phyloP scores from a whole-genome alignment of 805 yeast genomes.

The Candida xiaguanensis region DNA sequence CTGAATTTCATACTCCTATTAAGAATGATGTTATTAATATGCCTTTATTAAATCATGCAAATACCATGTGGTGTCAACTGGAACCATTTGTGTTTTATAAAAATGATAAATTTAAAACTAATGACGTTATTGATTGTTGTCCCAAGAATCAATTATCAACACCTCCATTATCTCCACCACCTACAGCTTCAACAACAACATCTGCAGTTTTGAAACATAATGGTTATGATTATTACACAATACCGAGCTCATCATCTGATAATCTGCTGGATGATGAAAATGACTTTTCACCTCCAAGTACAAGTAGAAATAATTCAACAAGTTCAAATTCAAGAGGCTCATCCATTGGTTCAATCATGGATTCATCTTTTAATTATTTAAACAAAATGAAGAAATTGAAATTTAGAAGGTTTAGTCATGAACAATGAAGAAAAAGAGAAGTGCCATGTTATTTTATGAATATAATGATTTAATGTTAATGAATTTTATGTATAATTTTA shows the following conservation, averaged over 20 bases:
- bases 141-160: conserved; percentile 2
- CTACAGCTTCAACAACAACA: no score
- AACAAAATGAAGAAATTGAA: conserved; percentile 9
- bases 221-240: conserved; percentile 11
- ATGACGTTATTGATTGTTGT: background rate
- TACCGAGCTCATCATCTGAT: conserved; percentile 3
- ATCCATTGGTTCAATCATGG: conserved; percentile 7
- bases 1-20: background rate
- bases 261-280: background rate
- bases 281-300: conserved; percentile 1
- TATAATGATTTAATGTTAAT: background rate
- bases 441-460: background rate
- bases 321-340: background rate
- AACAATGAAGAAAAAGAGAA: conserved; percentile 1
- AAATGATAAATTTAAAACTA: background rate
- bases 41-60: background rate
- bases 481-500: background rate
- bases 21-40: background rate
- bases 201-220: conserved; percentile 1
- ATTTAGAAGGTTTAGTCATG: conserved; percentile 10
- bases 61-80: background rate
- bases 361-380: conserved; percentile 6
- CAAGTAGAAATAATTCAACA: conserved; percentile 7
- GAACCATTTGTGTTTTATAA: background rate
- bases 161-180: conserved; percentile 3